phyloP scores from a whole-genome alignment of 2,329 filamentous ascomycete species.

The Lecanosticta acicola region DNA sequence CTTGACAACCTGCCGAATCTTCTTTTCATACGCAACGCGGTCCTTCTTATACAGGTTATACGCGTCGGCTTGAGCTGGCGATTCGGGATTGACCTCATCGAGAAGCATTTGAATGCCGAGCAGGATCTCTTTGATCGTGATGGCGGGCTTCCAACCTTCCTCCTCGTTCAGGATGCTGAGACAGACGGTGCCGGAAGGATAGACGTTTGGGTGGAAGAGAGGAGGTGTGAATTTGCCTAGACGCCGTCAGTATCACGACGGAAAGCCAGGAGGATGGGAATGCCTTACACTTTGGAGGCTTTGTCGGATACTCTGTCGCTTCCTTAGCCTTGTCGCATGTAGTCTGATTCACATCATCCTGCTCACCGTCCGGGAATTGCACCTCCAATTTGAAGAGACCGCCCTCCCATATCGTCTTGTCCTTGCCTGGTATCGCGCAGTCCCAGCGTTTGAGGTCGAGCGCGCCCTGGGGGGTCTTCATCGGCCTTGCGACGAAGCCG shows the following conservation, averaged over 20 bases:
- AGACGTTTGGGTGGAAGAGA: slow-evolving; percentile 97
- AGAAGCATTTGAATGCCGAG: slow-evolving; percentile 93
- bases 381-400: slow-evolving; percentile 93
- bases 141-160: slow-evolving; percentile 96
- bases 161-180: slow-evolving; percentile 97
- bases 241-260: slow-evolving; percentile 15
- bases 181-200: slow-evolving; percentile 95
- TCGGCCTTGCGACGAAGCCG: slow-evolving; percentile 89
- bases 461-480: slow-evolving; percentile 70
- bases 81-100: slow-evolving; percentile 94
- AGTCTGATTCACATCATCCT: neutral
- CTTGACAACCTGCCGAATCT: slow-evolving; percentile 77
- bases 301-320: slow-evolving; percentile 84
- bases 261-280: too few relatives aligned
- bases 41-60: slow-evolving; percentile 97
- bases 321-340: slow-evolving; percentile 8
- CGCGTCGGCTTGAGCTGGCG: slow-evolving; percentile 91
- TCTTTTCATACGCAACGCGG: slow-evolving; percentile 76
- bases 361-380: slow-evolving; percentile 83
- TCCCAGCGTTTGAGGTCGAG: slow-evolving; percentile 95
- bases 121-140: slow-evolving; percentile 96
- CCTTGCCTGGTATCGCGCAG: slow-evolving; percentile 90
- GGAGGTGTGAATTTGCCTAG: slow-evolving; percentile 93
- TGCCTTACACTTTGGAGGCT: slow-evolving; percentile 98
- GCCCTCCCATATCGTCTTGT: slow-evolving; percentile 97